Percentiles rank a stretch among this genome's conserved stretches.
Conservation (phyloP, 306 rosid genomes). For the Argentina anserina region DNA sequence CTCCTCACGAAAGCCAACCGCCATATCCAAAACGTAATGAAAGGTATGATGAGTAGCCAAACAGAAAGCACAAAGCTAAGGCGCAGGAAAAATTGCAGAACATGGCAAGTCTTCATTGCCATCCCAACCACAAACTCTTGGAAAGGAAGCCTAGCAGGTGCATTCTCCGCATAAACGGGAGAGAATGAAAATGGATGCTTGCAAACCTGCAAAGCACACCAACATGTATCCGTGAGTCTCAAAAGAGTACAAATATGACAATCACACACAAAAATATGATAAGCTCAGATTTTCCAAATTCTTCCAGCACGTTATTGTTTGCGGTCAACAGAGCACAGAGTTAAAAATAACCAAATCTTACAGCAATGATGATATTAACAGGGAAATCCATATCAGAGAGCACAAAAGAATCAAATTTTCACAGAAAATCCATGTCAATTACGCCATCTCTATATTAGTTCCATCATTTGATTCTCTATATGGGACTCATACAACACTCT, state of each 20-base stretch:
- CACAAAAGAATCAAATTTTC: neutral
- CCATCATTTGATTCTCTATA: neutral
- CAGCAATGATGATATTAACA: neutral
- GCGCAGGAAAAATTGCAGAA: conserved; percentile 89
- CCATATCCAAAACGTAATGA: conserved; percentile 99
- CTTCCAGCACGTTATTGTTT: neutral
- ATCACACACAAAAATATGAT: neutral
- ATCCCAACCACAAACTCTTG: conserved; percentile 97
- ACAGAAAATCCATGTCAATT: neutral
- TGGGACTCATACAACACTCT: neutral
- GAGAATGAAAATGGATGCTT: conserved; percentile 95
- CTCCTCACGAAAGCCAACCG: conserved; percentile 98
- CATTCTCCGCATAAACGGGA: conserved; percentile 96
- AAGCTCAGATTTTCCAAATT: neutral
- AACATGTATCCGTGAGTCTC: neutral
- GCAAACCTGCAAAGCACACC: conserved; percentile 70
- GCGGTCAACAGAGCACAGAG: neutral
- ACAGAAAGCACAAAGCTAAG: conserved; percentile 93
- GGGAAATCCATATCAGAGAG: neutral
- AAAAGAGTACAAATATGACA: neutral
- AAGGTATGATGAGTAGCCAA: conserved; percentile 96
- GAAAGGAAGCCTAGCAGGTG: conserved; percentile 93
- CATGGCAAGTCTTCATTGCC: conserved; percentile 97
- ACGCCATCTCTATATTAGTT: neutral
- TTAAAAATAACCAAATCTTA: neutral